Base-by-base conservation (phyloP, 2,329 filamentous ascomycete species). In the Colletotrichum lini region DNA sequence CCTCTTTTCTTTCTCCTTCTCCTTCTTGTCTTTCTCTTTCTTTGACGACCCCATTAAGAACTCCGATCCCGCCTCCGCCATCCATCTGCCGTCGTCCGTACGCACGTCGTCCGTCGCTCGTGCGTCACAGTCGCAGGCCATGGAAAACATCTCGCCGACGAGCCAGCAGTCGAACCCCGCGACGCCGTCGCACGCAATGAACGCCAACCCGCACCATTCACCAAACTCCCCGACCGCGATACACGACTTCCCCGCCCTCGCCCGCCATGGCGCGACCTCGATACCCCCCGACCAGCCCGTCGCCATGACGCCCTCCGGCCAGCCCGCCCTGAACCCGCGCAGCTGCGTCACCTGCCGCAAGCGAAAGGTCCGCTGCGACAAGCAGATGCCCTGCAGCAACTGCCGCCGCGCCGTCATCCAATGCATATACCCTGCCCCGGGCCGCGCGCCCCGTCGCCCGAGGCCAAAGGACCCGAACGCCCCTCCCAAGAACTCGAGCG, bases 311-410 rank as follows among this genome's bases (percentile, higher is more conserved):
- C 53, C 73, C 12, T 65, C 71, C 23, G 74, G 76, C 16, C 74
- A 76, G 30, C 80, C 81, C 8, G 80, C 79, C 47, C 70, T 86
- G 57, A 87, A 87, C 72, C 85, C 85, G 40, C 81, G 85, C 72
- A 86, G 84, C 72, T 87, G 85, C 74, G 84, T 87, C 21, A 86
- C 84, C 49, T 87, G 85, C 72, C 82, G 85, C 13, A 83, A 85
- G 54, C 84, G 91, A 73, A 92, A 93, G 80, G 93, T 95, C 65
- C 92, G 92, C 77, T 95, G 93, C 85, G 92, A 95, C 83, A 94
- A 94, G 83, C 87, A 89, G 76, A 90, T 93, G 84, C 91, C 92
- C 18, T 95, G 93, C 80, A 90, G 90, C 76, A 94, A 95, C 79
- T 95, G 93, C 79, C 88, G 88, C 52, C 89, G 91, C 74, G 91